Percentiles rank a stretch among this genome's conserved stretches.
These are phyloP conservation scores for Hericium rajendrae DNA, from an alignment of 768 basidiomycete species.

Conservation along the genomic window DNA sequence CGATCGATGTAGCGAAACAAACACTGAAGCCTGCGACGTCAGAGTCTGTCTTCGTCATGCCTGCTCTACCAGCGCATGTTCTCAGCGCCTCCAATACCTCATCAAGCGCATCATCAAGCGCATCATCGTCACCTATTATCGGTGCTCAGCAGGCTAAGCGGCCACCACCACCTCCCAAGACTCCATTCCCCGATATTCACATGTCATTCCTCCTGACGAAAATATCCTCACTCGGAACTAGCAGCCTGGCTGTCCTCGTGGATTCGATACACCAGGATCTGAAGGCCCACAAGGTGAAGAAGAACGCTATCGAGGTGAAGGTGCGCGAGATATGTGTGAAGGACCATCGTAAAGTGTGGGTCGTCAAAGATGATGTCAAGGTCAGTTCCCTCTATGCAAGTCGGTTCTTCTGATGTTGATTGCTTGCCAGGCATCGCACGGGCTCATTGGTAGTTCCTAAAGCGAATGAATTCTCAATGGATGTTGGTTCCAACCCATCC, in stretches of 20 bases:
- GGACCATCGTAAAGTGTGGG: conserved; percentile 64
- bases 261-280: conserved; percentile 68
- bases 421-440: neutral
- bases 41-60: conserved; percentile 32
- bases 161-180: conserved; percentile 31
- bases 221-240: conserved; percentile 49
- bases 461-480: neutral
- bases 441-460: neutral
- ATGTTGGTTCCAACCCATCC: too few relatives aligned
- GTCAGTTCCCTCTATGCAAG: conserved; percentile 3
- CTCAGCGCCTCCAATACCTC: conserved; percentile 3
- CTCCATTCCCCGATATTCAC: conserved; percentile 59
- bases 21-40: conserved; percentile 17
- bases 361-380: conserved; percentile 38
- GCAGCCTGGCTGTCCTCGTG: conserved; percentile 56
- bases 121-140: conserved; percentile 12
- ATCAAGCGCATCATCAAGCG: conserved; percentile 6
- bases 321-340: conserved; percentile 70
- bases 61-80: conserved; percentile 21
- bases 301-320: conserved; percentile 77
- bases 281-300: conserved; percentile 63
- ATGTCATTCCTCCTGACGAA: conserved; percentile 52
- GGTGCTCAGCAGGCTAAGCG: conserved; percentile 17
- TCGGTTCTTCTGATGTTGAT: neutral
- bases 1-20: conserved; percentile 28